A percentile compares a stretch with the other conserved stretches of the same genome.
Evolutionary conservation across 2,329 filamentous ascomycete species (phyloP).

Genomic region (Colletotrichum abscissum): DNA sequence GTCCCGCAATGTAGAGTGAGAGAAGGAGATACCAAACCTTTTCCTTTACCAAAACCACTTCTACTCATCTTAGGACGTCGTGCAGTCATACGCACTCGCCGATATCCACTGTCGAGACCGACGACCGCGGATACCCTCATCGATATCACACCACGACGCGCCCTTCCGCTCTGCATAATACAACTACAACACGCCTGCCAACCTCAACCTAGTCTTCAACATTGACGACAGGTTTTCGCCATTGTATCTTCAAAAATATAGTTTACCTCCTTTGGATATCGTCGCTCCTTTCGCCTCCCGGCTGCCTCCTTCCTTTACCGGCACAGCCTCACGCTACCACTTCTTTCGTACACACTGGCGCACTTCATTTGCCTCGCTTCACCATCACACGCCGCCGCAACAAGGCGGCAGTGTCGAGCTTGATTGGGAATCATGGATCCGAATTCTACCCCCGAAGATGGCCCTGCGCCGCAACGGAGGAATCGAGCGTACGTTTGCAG

Average conservation of each 20-base stretch:
- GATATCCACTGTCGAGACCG: background rate
- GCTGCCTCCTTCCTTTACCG: constrained; percentile 17
- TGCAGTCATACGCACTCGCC: background rate
- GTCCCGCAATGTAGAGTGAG: constrained; percentile 15
- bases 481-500: constrained; percentile 51
- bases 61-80: background rate
- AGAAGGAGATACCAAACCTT: constrained; percentile 1
- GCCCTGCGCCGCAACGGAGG: constrained; percentile 39
- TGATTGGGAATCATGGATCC: constrained; percentile 27
- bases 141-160: constrained; percentile 19
- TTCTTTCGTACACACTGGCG: constrained; percentile 12
- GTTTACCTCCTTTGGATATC: background rate
- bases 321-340: constrained; percentile 26
- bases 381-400: constrained; percentile 18
- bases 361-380: constrained; percentile 9
- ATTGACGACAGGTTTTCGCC: background rate
- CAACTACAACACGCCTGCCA: background rate
- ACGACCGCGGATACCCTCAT: constrained; percentile 9
- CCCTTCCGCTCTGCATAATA: background rate
- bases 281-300: constrained; percentile 27
- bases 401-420: constrained; percentile 21
- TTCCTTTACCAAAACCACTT: background rate
- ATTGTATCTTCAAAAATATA: background rate
- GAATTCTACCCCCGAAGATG: constrained; percentile 25
- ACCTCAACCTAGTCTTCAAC: background rate